phyloP scores from a whole-genome alignment of 164 flowering plant genomes.

The Liquidambar formosana region DNA sequence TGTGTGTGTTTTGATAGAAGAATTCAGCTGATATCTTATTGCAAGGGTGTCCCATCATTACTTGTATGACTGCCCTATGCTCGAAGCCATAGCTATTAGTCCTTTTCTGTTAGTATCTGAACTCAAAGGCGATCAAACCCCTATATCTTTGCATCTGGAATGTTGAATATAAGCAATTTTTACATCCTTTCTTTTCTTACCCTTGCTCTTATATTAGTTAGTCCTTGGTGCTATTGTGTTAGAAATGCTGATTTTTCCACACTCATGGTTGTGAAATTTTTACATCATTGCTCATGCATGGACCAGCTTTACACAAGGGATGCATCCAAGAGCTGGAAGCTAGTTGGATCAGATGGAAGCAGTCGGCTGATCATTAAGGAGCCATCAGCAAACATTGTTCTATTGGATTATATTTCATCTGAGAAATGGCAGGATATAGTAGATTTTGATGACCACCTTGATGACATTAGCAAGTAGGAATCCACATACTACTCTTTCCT shows the following conservation, averaged over 20 bases:
- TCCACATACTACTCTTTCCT: no score
- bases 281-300: conserved; percentile 1
- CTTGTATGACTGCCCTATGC: no score
- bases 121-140: no score
- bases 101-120: no score
- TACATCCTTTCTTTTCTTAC: background rate
- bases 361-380: conserved; percentile 55
- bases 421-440: conserved; percentile 72
- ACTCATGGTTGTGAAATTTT: background rate
- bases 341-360: conserved; percentile 56
- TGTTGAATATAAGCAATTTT: no score
- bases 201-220: background rate
- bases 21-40: no score
- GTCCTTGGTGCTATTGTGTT: background rate
- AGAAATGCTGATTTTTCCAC: background rate
- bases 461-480: conserved; percentile 86
- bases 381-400: conserved; percentile 76
- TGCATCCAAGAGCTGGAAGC: conserved; percentile 80
- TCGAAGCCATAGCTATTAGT: no score
- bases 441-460: conserved; percentile 93
- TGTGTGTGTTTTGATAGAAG: no score
- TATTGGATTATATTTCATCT: conserved; percentile 71
- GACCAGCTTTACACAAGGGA: conserved; percentile 83
- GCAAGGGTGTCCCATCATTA: no score
- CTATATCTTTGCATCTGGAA: no score